Base-by-base conservation (phyloP, 108 stramenopile genomes). In the Nitzschia sp. region DNA sequence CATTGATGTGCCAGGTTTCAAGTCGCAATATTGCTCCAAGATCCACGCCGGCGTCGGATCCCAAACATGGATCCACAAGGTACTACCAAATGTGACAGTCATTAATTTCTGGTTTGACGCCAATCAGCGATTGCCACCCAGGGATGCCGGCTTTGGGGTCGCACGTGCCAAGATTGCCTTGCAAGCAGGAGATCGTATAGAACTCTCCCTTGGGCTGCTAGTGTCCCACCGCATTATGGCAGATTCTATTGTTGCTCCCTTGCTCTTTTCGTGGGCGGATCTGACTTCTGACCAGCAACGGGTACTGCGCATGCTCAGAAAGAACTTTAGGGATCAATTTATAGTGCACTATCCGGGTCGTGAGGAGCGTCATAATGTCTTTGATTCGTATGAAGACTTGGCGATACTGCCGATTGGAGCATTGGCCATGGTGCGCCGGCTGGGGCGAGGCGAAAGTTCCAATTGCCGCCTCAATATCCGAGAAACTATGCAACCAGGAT, bases 351-450 rank as follows among this genome's bases (percentile, higher is more conserved):
- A 62, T 45, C 61, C 61, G 17, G 61, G 61, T 2, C 61, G 26
- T 11, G 61, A 13, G 6, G 25, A 42, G 5, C 61, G 61, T 13
- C 25, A 62, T 62, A 42, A 62, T 62, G 18, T 24, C 61, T 62
- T 62, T 62, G 61, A 62, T 3, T 62, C 61, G 24, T 62, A 62
- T 25, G 61, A 62, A 62, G 61, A 62, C 26, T 26, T 62, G 15
- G 61, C 32, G 0, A 62, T 62, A 18, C 25, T 62, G 18, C 61
- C 61, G 2, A 54, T 66, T 19, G 66, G 66, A 21, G 54, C 53
- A 2, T 35, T 66, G 30, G 49, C 33, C 0, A 23, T 66, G 51
- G 66, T 66, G 9, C 66, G 66, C 0, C 29, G 66, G 34, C 13
- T 25, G 27, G 51, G 51, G 2, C 17, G 24, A 24, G 28, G 24